These are phyloP conservation scores for Phytophthora pinifolia DNA, from an alignment of 352 stramenopile genomes.

Conservation along the genomic window DNA sequence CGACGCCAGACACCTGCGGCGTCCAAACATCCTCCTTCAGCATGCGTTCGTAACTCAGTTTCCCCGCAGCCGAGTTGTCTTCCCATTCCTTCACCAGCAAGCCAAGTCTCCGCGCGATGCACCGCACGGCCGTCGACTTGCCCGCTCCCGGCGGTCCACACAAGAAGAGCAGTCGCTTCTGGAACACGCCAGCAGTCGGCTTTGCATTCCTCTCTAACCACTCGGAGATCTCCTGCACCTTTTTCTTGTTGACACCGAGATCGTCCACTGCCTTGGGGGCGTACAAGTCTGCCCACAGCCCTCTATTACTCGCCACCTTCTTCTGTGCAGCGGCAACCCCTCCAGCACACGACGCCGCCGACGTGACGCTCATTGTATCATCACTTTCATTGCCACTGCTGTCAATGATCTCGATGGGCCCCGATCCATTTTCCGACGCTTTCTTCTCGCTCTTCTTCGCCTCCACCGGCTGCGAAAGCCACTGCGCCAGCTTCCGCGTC, in stretches of 20 bases:
- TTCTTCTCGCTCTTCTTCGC: constrained; percentile 14
- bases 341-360: neutral
- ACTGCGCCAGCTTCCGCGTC: constrained; percentile 42
- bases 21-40: constrained; percentile 53
- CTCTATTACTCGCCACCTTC: constrained; percentile 2
- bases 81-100: constrained; percentile 68
- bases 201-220: constrained; percentile 51
- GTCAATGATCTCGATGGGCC: constrained; percentile 37
- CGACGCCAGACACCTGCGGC: constrained; percentile 46
- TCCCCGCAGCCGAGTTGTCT: constrained; percentile 61
- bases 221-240: constrained; percentile 65
- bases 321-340: neutral
- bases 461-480: constrained; percentile 34
- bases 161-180: constrained; percentile 75
- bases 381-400: constrained; percentile 35
- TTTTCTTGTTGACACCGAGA: constrained; percentile 84
- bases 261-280: constrained; percentile 51
- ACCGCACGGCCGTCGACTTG: constrained; percentile 79
- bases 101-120: constrained; percentile 47
- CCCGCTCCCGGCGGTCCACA: constrained; percentile 77
- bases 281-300: constrained; percentile 58
- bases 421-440: neutral
- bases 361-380: constrained; percentile 10
- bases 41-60: constrained; percentile 54
- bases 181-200: constrained; percentile 12